Conservation (phyloP, 108 stramenopile genomes). For the Schizochytrium sp. region DNA sequence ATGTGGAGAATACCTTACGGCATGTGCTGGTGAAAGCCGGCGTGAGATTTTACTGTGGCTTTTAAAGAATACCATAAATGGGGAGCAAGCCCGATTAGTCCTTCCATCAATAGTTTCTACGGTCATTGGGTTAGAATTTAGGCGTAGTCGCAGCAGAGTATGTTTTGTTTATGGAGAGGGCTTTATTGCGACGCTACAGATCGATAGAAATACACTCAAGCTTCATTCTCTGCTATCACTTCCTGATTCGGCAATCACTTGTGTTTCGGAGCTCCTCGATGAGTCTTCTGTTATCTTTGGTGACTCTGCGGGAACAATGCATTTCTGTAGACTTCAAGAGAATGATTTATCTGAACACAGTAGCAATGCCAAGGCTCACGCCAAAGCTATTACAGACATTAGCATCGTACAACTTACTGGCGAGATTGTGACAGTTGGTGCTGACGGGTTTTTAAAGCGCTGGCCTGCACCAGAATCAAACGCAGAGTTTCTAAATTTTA, state of each 20-base stretch:
- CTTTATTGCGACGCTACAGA: neutral
- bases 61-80: neutral
- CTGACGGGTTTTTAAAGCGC: conserved; percentile 20
- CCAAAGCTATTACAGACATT: neutral
- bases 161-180: neutral
- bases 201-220: neutral
- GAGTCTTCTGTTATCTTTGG: neutral
- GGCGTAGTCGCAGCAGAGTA: neutral
- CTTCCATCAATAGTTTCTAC: neutral
- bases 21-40: neutral
- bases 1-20: neutral
- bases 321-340: neutral
- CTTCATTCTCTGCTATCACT: neutral
- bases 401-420: neutral
- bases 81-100: neutral
- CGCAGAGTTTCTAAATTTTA: neutral
- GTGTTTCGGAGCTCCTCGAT: neutral
- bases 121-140: neutral
- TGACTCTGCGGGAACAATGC: neutral
- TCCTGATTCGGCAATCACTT: neutral
- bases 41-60: neutral
- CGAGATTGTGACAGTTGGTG: neutral
- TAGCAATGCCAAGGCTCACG: neutral
- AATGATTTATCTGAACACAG: neutral
- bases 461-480: neutral